Evolutionary conservation across 2,329 filamentous ascomycete species (phyloP).

Genomic region (Lasiodiplodia sp.): DNA sequence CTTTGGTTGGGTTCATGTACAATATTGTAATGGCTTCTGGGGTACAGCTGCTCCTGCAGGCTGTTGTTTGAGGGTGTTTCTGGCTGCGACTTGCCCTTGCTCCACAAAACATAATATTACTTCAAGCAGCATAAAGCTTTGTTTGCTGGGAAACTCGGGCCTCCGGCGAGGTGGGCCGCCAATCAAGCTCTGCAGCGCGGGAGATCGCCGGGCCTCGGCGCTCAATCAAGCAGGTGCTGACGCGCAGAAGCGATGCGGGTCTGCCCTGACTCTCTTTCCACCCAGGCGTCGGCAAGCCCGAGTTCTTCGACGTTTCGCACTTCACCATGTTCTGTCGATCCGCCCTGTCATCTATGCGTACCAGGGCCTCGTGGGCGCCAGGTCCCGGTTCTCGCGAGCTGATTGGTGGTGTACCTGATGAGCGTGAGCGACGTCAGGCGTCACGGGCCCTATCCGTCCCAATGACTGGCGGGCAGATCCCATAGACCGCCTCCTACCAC

Average conservation of each 20-base stretch:
- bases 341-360: constrained; percentile 21
- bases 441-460: constrained; percentile 2
- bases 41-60: background rate
- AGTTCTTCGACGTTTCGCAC: constrained; percentile 11
- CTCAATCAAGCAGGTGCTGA: constrained; percentile 21
- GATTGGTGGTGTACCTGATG: constrained; percentile 27
- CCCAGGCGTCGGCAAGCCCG: constrained; percentile 13
- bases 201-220: constrained; percentile 23
- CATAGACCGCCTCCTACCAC: constrained; percentile 27
- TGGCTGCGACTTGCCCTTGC: no score
- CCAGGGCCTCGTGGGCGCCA: background rate
- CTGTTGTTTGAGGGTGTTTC: background rate
- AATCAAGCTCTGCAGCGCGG: constrained; percentile 15
- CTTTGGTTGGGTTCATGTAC: background rate
- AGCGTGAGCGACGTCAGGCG: constrained; percentile 16
- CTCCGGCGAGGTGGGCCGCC: background rate
- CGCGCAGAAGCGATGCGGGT: constrained; percentile 17
- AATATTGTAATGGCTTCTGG: background rate
- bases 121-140: background rate
- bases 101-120: background rate
- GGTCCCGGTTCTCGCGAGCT: background rate
- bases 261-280: constrained; percentile 21
- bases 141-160: background rate
- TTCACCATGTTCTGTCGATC: background rate
- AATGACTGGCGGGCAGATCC: constrained; percentile 25